A percentile compares a stretch with the other conserved stretches of the same genome.
These are phyloP conservation scores for Trypanosoma congolense DNA, from an alignment of 208 protist genomes.

Conservation along the genomic window DNA sequence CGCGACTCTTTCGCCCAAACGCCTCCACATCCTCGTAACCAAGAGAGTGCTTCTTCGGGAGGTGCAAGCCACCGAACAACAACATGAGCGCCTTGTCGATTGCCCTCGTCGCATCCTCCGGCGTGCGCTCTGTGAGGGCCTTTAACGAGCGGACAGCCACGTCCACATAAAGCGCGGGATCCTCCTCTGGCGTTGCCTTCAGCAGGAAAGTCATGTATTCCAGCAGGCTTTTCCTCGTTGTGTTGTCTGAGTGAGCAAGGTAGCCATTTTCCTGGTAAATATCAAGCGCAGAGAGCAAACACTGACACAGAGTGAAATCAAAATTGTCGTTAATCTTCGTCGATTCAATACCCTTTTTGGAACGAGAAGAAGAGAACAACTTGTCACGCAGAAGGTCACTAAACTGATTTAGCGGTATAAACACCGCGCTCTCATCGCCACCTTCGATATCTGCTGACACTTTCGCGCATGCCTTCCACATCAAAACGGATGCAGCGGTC, in stretches of 20 bases:
- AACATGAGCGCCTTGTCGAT: conserved; percentile 75
- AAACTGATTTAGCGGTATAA: conserved; percentile 75
- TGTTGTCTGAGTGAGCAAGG: conserved; percentile 85
- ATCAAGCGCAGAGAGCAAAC: conserved; percentile 75
- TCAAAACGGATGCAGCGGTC: conserved; percentile 53
- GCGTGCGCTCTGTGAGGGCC: conserved; percentile 62
- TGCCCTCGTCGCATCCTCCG: conserved; percentile 76
- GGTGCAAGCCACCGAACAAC: conserved; percentile 73
- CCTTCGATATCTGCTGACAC: conserved; percentile 54
- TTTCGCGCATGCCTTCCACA: conserved; percentile 73
- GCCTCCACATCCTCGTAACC: conserved; percentile 88
- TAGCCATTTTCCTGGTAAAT: conserved; percentile 87
- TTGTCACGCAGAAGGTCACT: conserved; percentile 69
- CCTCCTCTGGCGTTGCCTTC: conserved; percentile 84
- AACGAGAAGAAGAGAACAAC: conserved; percentile 75
- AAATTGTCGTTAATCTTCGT: conserved; percentile 77
- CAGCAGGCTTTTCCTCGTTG: conserved; percentile 64
- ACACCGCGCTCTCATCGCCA: conserved; percentile 44
- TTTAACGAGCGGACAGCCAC: conserved; percentile 68
- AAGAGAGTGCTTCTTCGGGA: conserved; percentile 68
- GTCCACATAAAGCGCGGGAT: conserved; percentile 84
- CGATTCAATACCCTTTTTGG: conserved; percentile 56
- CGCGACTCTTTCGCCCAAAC: conserved; percentile 74
- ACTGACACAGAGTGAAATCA: conserved; percentile 79
- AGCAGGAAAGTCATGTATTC: conserved; percentile 76